Evolutionary conservation across 441 rosid species (phyloP), one percentile per base, ranked within the genome.

Genomic region (Kokia cookei): DNA sequence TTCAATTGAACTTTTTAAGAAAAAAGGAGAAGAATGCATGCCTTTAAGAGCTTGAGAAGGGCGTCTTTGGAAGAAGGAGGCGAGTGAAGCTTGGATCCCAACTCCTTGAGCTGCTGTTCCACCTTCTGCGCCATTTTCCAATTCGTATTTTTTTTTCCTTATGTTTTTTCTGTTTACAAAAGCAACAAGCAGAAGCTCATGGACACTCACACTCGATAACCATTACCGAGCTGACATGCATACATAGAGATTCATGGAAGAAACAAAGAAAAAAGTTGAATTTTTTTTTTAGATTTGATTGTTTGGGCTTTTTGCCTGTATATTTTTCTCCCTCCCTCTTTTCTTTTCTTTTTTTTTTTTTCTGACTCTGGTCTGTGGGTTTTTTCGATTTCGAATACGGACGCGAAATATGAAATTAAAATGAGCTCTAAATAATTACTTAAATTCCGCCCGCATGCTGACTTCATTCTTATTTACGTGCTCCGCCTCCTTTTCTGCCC

Each of bases 21-120:
- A 63, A 58, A 48, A 45, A 69, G 15, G 35, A 65, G 42, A 22
- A 43, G 70, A 84, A 73, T 81, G 81, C 72, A 26, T 73, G 89
- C 99, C 99, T 93, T 91, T 19, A 93, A 82, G 73, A 96, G 98
- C 90, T 91, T 93, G 70, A 90, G 80, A 75, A 96, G 86, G 11
- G 89, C 88, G 77, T 96, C 99, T 76, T 92, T 93, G 62, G 91
- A 43, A 50, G 94, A 50, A 50, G 98, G 95, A 81, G 84, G 93
- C 26, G 86, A 76, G 69, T 86, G 86, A 75, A 96, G 97, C 89
- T 89, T 92, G 78, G 96, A 93, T 92, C 99, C 99, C 78, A 93
- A 75, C 80, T 92, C 97, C 83, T 75, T 85, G 62, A 96, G 85
- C 85, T 83, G 94, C 73, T 79, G 85, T 79, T 88, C 87, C 24